Percentiles rank a stretch among this genome's conserved stretches.
phyloP scores from a whole-genome alignment of 139 green algal species.

The Zygnema circumcarinatum region DNA sequence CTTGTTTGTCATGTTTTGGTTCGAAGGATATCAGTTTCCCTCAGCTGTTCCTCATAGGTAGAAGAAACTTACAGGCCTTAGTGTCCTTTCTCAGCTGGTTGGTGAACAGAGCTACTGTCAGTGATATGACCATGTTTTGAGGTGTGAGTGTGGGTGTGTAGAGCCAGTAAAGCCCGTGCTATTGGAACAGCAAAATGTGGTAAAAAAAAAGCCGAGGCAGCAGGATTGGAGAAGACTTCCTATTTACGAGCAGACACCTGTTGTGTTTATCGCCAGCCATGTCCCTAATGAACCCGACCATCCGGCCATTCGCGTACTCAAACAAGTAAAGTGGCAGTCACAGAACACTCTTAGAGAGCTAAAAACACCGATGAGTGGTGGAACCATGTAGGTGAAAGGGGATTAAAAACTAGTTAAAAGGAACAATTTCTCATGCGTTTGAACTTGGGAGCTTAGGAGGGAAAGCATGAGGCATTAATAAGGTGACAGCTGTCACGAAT shows the following conservation, averaged over 20 bases:
- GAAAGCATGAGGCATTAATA: too few relatives aligned
- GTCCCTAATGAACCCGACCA: conserved; percentile 38
- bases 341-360: too few relatives aligned
- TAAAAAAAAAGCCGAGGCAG: background rate
- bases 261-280: conserved; percentile 32
- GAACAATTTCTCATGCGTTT: too few relatives aligned
- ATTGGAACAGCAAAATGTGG: background rate
- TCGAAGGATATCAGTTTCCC: background rate
- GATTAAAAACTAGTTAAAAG: too few relatives aligned
- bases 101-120: background rate
- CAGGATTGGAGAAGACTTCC: background rate
- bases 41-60: background rate
- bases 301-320: background rate
- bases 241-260: background rate
- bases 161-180: background rate
- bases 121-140: background rate
- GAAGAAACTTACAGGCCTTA: background rate
- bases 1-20: background rate
- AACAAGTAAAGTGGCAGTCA: background rate
- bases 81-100: background rate
- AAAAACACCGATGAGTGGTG: too few relatives aligned
- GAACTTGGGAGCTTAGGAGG: too few relatives aligned
- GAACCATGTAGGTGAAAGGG: too few relatives aligned
- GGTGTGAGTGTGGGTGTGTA: background rate
- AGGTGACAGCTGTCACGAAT: too few relatives aligned